A percentile compares a stretch with the other conserved stretches of the same genome.
phyloP scores from a whole-genome alignment of 768 basidiomycete genomes.

The Rubroboletus satanas region DNA sequence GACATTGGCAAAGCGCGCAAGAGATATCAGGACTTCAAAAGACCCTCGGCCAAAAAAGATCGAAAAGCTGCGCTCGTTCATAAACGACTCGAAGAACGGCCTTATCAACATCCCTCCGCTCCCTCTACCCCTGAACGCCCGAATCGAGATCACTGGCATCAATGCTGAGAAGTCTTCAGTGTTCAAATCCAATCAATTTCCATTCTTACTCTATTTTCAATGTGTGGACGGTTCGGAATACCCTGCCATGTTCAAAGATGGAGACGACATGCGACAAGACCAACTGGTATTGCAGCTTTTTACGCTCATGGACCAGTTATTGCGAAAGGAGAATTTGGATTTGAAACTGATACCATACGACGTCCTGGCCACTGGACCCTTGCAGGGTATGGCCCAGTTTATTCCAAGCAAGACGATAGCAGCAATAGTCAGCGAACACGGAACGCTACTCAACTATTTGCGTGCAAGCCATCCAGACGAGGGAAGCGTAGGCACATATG shows the following conservation, averaged over 20 bases:
- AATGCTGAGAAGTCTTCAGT: slow-evolving; percentile 89
- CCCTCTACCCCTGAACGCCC: slow-evolving; percentile 89
- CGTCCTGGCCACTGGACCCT: slow-evolving; percentile 86
- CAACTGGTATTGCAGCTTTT: slow-evolving; percentile 98
- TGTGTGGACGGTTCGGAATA: slow-evolving; percentile 82
- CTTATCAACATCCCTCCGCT: slow-evolving; percentile 76
- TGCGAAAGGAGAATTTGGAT: slow-evolving; percentile 94
- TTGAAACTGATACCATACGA: slow-evolving; percentile 87
- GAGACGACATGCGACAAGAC: slow-evolving; percentile 97
- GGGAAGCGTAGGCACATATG: slow-evolving; percentile 89
- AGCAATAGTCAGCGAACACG: slow-evolving; percentile 89
- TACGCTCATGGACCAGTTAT: slow-evolving; percentile 91
- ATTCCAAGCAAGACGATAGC: slow-evolving; percentile 95
- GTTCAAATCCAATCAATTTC: slow-evolving; percentile 96
- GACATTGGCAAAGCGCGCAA: slow-evolving; percentile 78
- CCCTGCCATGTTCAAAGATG: slow-evolving; percentile 97
- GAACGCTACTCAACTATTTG: slow-evolving; percentile 83
- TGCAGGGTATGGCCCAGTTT: slow-evolving; percentile 96
- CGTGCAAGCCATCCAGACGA: slow-evolving; percentile 87
- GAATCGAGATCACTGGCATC: slow-evolving; percentile 79
- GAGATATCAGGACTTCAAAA: slow-evolving; percentile 84
- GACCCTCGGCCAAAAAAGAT: slow-evolving; percentile 97
- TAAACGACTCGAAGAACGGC: slow-evolving; percentile 82
- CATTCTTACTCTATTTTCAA: slow-evolving; percentile 86
- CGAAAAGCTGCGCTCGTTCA: slow-evolving; percentile 82